Evolutionary conservation across 305 asterid genomes (phyloP), one percentile per base, ranked within the genome.

Genomic region (Caryopteris hybrid): DNA sequence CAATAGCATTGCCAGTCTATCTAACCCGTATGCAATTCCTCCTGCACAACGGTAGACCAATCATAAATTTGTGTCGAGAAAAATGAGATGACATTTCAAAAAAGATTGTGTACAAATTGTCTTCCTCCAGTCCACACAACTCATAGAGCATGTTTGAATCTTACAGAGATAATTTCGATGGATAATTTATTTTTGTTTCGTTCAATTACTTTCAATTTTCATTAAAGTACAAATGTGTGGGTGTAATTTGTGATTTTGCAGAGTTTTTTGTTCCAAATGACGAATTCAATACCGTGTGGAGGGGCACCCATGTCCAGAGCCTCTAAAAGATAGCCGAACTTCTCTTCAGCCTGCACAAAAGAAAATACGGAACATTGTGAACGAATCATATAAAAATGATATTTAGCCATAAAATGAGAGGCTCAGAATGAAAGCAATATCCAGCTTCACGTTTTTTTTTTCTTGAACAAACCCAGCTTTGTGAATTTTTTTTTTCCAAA

Each of bases 271-370:
- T 18, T 48, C 22, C 10, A 23, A 39, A 66, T 17, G 64, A 55
- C 20, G 63, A 38, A 20, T 29, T 13, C 17, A 61, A 33, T 88
- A 93, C 99, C 99, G 61, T 94, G 97, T 25, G 99, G 99, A 76
- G 99, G 99, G 69, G 99, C 99, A 73, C 99, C 98, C 96, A 89
- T 82, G 84, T 91, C 98, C 71, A 94, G 76, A 79, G 99, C 99
- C 84, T 91, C 99, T 85, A 94, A 76, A 46, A 94, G 92, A 80
- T 94, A 91, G 39, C 97, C 96, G 78, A 94, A 94, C 82, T 94
- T 91, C 1, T 88, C 89, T 65, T 94, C 96, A 65, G 97, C 97
- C 97, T 94, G 85, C 79, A 67, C 10, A 29, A 20, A 56, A 60
- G 23, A 65, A 74, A 14, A 45, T 20, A 39, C 66, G 70, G 2